Conservation (phyloP, 1,284 basidiomycete species). For the Pulveroboletus ridleyi region DNA sequence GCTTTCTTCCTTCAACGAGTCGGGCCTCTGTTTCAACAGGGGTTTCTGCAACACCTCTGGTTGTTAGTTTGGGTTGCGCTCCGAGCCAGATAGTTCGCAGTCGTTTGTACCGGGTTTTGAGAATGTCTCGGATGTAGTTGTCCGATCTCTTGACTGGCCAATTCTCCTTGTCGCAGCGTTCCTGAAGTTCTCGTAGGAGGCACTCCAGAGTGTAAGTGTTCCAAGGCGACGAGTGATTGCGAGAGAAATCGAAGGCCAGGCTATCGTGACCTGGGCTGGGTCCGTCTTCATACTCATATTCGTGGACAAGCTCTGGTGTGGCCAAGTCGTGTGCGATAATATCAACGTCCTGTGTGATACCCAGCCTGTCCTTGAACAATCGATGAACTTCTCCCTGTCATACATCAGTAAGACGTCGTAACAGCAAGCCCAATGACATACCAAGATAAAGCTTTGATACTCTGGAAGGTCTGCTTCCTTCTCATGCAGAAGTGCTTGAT, state of each 20-base stretch:
- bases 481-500: neutral
- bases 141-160: neutral
- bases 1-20: neutral
- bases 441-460: neutral
- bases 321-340: neutral
- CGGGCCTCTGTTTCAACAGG: neutral
- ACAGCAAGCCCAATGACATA: neutral
- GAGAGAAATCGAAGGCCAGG: neutral
- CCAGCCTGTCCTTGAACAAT: neutral
- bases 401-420: neutral
- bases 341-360: neutral
- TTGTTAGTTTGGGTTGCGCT: neutral
- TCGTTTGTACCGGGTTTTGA: neutral
- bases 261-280: neutral
- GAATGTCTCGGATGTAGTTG: neutral
- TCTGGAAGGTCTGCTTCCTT: neutral
- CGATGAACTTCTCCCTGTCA: neutral
- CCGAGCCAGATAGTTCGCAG: neutral
- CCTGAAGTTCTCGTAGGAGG: neutral
- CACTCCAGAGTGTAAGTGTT: neutral
- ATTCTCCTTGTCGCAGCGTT: neutral
- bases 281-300: neutral
- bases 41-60: neutral
- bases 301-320: neutral
- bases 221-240: neutral